Evolutionary conservation across 139 green algal genomes (phyloP).

Genomic region (Chlamydomonas applanata): DNA sequence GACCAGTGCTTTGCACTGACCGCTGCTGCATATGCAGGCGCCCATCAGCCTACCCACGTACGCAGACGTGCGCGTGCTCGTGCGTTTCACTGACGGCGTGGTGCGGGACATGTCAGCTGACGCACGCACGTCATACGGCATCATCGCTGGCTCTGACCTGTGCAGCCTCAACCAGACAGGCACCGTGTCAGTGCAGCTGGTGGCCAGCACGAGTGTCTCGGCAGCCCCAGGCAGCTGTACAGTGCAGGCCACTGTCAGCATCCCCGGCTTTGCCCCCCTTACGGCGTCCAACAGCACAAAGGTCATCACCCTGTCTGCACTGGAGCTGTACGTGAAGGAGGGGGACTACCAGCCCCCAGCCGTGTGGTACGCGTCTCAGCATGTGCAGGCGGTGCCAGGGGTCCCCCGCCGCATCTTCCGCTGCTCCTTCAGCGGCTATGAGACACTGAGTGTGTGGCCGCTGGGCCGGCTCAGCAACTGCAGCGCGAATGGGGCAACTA

Average conservation of each 20-base stretch:
- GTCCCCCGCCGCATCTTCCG: constrained; percentile 16
- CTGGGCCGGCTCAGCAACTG: constrained; percentile 42
- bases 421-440: constrained; percentile 29
- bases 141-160: constrained; percentile 21
- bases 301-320: constrained; percentile 21
- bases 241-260: constrained; percentile 24
- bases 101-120: constrained; percentile 38
- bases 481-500: neutral
- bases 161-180: constrained; percentile 10
- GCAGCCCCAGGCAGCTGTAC: constrained; percentile 4
- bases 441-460: constrained; percentile 28
- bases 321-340: constrained; percentile 15
- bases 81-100: constrained; percentile 33
- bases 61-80: constrained; percentile 10
- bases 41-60: constrained; percentile 27
- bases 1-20: too few relatives aligned
- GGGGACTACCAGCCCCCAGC: neutral
- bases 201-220: neutral
- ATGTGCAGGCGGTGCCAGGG: neutral
- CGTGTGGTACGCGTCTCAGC: too few relatives aligned
- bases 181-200: neutral
- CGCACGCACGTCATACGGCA: neutral
- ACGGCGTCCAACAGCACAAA: constrained; percentile 4
- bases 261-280: constrained; percentile 18
- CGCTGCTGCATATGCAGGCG: neutral